Evolutionary conservation across 1,139 yeast genomes (phyloP), one percentile per base, ranked within the genome.

Genomic region (Protomyces inouyei): DNA sequence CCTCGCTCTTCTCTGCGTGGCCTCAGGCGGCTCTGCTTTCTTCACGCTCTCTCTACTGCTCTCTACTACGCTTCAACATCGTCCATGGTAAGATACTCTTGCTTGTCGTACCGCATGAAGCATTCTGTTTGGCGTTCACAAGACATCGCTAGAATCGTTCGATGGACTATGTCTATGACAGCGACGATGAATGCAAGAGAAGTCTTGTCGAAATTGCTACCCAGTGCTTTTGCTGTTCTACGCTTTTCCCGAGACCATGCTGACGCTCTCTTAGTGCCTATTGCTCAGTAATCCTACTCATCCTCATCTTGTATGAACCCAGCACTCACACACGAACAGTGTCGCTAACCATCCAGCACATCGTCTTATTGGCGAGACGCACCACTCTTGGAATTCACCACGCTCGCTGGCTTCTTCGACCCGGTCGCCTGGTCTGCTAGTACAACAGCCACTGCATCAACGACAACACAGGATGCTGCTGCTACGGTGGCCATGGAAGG

Each of bases 291-390:
- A 59, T 59, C 3, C 57, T 59, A 12, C 43, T 59, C 5, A 59
- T 55, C 12, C 57, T 59, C 12, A 35, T 59, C 18, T 46, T 51
- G 61, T 57, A 57, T 8, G 61, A 2, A 28, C 32, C 32, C 32
- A 28, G 32, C 8, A 4, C 32, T 28, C 8, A 28, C 8, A 28
- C 32, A 5, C 5, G 32, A 28, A 28, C 5, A 28, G 8, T 3
- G 32, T 5, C 32, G 32, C 32, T 28, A 28, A 28, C 32, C 3
- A 10, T 4, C 4, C n/a, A 57, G 61, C 21, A 59, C 63, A 35
- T 51, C 56, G 23, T 52, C 52, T 28, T 59, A 59, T 28, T 59
- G 63, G 63, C 56, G 63, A 9, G 57, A 52, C n/a, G 18, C 63
- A 10, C 46, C 63, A 14, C 38, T 59, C n/a, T 35, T 59, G 25